Evolutionary conservation across 2,329 filamentous ascomycete genomes (phyloP).

Genomic region (Alternaria brassicicola): DNA sequence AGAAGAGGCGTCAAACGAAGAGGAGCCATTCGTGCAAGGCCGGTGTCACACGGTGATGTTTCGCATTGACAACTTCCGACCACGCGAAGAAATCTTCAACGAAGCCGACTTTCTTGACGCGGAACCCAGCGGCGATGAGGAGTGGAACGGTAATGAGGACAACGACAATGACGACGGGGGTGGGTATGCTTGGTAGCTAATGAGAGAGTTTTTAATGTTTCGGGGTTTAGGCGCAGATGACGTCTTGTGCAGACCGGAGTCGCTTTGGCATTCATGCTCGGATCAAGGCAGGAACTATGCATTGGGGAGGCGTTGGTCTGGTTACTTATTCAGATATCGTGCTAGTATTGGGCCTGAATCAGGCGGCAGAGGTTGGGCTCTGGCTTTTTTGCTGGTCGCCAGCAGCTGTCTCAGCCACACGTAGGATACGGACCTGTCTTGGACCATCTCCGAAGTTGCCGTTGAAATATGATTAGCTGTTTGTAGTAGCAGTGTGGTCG

Average conservation of each 20-base stretch:
- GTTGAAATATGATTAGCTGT: constrained; percentile 3
- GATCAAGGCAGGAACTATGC: constrained; percentile 6
- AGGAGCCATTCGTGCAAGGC: constrained; percentile 63
- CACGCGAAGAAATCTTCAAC: constrained; percentile 68
- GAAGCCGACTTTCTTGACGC: constrained; percentile 75
- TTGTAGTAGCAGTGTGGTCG: not conserved
- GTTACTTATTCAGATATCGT: constrained; percentile 17
- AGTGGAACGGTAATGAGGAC: constrained; percentile 64
- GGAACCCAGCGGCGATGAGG: constrained; percentile 63
- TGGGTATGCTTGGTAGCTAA: constrained; percentile 38
- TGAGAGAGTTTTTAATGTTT: not conserved
- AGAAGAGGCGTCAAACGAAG: constrained; percentile 19
- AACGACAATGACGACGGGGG: constrained; percentile 52
- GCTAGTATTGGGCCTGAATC: constrained; percentile 23
- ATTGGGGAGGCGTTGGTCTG: constrained; percentile 27
- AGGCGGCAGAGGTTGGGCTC: constrained; percentile 29
- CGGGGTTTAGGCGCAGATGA: not conserved
- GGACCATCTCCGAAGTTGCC: not conserved
- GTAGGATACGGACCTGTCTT: not conserved
- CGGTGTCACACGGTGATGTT: constrained; percentile 74
- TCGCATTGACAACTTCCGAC: constrained; percentile 76
- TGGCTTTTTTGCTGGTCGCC: constrained; percentile 5
- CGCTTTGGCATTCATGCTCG: not conserved
- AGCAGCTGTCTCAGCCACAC: constrained; percentile 10
- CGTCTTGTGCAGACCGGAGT: not conserved